phyloP scores from a whole-genome alignment of 1,284 basidiomycete genomes.

The Tilletia horrida region DNA sequence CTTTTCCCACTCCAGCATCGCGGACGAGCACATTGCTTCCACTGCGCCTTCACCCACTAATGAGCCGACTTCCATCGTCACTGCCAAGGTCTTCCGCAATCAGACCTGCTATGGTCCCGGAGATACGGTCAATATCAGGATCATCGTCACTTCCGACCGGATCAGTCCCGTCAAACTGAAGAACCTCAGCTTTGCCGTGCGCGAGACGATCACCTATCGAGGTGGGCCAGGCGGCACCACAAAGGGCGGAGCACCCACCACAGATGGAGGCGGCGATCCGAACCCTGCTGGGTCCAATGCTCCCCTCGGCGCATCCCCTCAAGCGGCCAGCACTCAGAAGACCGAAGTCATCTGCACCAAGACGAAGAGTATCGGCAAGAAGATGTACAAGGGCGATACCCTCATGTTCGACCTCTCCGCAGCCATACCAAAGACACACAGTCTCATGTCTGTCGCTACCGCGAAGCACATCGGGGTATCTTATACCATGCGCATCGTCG shows the following conservation, averaged over 20 bases:
- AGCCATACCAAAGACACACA: conserved; percentile 44
- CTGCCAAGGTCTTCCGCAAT: conserved; percentile 27
- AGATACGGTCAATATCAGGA: conserved; percentile 39
- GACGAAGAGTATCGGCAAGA: conserved; percentile 44
- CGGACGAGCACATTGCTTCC: conserved; percentile 25
- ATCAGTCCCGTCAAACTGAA: conserved; percentile 46
- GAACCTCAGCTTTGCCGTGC: conserved; percentile 37
- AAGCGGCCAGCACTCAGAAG: conserved; percentile 26
- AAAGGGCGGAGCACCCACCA: conserved; percentile 23
- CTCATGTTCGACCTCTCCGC: conserved; percentile 44
- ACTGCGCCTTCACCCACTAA: conserved; percentile 7
- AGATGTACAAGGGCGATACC: conserved; percentile 49
- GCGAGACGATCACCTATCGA: conserved; percentile 49
- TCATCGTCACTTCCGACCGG: conserved; percentile 39
- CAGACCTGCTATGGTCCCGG: conserved; percentile 45
- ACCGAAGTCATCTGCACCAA: conserved; percentile 41
- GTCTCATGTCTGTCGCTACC: conserved; percentile 48
- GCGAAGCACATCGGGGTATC: conserved; percentile 53
- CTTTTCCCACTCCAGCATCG: conserved; percentile 25
- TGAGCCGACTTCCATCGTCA: conserved; percentile 17
- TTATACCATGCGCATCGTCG: conserved; percentile 25
- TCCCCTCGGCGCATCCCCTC: neutral
- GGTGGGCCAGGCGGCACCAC: conserved; percentile 26
- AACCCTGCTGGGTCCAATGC: no score
- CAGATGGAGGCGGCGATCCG: neutral